A percentile compares a stretch with the other conserved stretches of the same genome.
These are phyloP conservation scores for Populus trichocarpa DNA, from an alignment of 441 rosid species.

Conservation along the genomic window DNA sequence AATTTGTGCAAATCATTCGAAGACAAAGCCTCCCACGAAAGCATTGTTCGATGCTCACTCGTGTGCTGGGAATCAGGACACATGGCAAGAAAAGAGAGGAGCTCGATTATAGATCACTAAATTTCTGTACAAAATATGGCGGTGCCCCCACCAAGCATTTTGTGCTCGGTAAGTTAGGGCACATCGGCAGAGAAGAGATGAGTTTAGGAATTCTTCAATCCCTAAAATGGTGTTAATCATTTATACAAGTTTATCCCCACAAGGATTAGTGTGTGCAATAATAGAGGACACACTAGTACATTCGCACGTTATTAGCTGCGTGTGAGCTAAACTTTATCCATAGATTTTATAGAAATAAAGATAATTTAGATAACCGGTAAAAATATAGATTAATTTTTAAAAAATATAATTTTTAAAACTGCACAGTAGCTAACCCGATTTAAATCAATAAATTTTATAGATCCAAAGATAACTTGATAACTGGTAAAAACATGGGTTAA, in stretches of 20 bases:
- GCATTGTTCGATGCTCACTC: background rate
- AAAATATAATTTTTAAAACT: too few species aligned
- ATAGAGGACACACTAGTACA: background rate
- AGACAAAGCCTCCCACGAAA: background rate
- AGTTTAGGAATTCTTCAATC: background rate
- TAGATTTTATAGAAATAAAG: too few species aligned
- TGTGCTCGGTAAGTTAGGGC: background rate
- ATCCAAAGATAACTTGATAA: too few species aligned
- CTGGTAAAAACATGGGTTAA: fast-evolving
- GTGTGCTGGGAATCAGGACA: background rate
- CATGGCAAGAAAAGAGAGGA: background rate
- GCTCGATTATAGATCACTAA: background rate
- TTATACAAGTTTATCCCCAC: background rate
- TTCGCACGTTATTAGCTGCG: too few species aligned
- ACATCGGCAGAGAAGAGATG: background rate
- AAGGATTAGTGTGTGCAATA: background rate
- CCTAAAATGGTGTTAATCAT: background rate
- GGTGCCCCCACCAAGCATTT: background rate
- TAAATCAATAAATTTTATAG: fast-evolving
- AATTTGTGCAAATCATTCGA: background rate
- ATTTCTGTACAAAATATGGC: background rate
- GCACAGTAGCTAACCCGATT: fast-evolving
- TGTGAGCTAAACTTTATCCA: too few species aligned
- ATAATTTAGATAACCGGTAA: too few species aligned
- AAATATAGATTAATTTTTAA: too few species aligned